phyloP scores from a whole-genome alignment of 495 filamentous ascomycete species.

The Hyaloscypha bicolor region DNA sequence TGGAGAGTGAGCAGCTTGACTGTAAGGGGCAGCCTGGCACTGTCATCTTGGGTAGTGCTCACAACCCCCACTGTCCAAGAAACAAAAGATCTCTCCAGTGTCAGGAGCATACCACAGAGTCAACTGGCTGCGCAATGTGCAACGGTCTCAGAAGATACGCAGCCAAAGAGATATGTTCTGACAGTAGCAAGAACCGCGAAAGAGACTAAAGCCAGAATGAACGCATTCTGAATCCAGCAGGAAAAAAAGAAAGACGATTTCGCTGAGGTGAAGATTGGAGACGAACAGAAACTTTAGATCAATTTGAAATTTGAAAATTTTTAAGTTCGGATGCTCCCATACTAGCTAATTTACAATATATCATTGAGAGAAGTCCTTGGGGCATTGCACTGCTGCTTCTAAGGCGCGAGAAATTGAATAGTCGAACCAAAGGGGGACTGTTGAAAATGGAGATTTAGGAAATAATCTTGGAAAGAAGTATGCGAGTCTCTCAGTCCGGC shows the following conservation, averaged over 20 bases:
- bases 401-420: no score
- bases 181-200: not conserved
- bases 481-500: no score
- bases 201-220: not conserved
- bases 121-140: slow-evolving; percentile 9
- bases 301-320: no score
- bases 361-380: no score
- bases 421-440: no score
- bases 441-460: no score
- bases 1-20: not conserved
- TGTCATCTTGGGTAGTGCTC: not conserved
- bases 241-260: not conserved
- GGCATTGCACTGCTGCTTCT: no score
- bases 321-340: no score
- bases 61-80: not conserved
- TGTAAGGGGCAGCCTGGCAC: not conserved
- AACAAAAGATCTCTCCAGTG: not conserved
- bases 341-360: no score
- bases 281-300: no score
- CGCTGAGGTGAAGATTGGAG: no score
- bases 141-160: slow-evolving; percentile 37
- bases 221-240: not conserved
- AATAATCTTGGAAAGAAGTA: no score
- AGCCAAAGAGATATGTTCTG: slow-evolving; percentile 50
- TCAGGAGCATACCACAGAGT: slow-evolving; percentile 45